Percentiles rank a stretch among this genome's conserved stretches.
Conservation (phyloP, 306 rosid species). For the cucumber (Cucumis sativus) region DNA sequence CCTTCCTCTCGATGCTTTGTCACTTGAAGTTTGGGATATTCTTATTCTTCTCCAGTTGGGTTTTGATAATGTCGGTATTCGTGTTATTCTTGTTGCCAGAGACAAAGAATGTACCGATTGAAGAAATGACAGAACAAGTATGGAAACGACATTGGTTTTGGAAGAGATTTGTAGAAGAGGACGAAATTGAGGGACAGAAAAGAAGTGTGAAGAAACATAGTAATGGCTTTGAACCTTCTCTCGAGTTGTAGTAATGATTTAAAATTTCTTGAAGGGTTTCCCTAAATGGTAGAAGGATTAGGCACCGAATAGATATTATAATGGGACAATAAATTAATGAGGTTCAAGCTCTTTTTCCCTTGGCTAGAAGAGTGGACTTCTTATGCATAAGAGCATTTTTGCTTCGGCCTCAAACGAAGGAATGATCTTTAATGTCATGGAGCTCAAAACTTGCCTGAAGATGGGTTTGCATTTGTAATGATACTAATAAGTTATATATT, state of each 20-base stretch:
- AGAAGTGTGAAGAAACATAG: neutral
- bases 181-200: neutral
- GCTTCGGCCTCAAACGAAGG: neutral
- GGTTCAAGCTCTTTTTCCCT: neutral
- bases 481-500: neutral
- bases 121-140: conserved; percentile 40
- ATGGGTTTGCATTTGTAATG: neutral
- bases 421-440: neutral
- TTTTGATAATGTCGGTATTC: conserved; percentile 24
- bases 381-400: neutral
- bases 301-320: neutral
- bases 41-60: conserved; percentile 45
- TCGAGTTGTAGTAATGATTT: neutral
- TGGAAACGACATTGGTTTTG: conserved; percentile 52
- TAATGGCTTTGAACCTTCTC: neutral
- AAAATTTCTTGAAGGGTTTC: neutral
- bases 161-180: conserved; percentile 23
- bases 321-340: neutral
- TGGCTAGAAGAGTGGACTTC: neutral
- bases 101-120: conserved; percentile 42
- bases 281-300: neutral
- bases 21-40: conserved; percentile 35
- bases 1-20: conserved; percentile 52
- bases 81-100: conserved; percentile 34
- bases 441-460: neutral